Conservation (phyloP, 208 protist species). For the Trypanosoma grayi region DNA sequence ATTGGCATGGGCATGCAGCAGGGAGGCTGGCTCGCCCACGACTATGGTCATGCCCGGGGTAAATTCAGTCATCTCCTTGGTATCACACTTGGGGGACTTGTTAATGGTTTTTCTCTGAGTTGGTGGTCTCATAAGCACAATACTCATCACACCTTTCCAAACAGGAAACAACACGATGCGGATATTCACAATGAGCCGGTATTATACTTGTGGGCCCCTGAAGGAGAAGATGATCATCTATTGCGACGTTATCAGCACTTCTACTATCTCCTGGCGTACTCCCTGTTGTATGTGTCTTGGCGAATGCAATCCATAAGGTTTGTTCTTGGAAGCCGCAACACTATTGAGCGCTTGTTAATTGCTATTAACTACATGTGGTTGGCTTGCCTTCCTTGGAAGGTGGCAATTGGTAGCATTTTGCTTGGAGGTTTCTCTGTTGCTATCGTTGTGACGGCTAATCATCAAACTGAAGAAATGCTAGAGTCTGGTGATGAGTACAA, state of each 20-base stretch:
- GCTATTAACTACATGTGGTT: constrained; percentile 73
- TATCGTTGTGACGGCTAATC: constrained; percentile 73
- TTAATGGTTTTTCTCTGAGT: constrained; percentile 63
- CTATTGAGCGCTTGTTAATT: constrained; percentile 53
- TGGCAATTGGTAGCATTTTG: constrained; percentile 65
- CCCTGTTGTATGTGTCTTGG: constrained; percentile 79
- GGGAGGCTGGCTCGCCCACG: constrained; percentile 74
- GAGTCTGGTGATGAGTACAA: constrained; percentile 70
- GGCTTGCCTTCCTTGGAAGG: constrained; percentile 54
- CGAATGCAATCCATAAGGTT: constrained; percentile 68
- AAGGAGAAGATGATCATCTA: constrained; percentile 47
- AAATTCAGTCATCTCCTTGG: constrained; percentile 49
- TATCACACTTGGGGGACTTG: constrained; percentile 39
- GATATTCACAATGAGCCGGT: constrained; percentile 84
- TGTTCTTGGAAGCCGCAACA: constrained; percentile 56
- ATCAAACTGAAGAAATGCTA: constrained; percentile 82
- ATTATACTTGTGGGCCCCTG: constrained; percentile 64
- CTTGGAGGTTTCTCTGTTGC: constrained; percentile 69
- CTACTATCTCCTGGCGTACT: constrained; percentile 70
- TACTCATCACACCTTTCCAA: constrained; percentile 79
- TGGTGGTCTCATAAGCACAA: constrained; percentile 87
- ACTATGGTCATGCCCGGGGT: constrained; percentile 60
- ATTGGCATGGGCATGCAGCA: constrained; percentile 81
- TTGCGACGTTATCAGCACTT: constrained; percentile 65
- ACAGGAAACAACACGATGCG: constrained; percentile 63